Evolutionary conservation across 1,139 yeast species (phyloP).

Genomic region (Arxiozyma slooffiae): DNA sequence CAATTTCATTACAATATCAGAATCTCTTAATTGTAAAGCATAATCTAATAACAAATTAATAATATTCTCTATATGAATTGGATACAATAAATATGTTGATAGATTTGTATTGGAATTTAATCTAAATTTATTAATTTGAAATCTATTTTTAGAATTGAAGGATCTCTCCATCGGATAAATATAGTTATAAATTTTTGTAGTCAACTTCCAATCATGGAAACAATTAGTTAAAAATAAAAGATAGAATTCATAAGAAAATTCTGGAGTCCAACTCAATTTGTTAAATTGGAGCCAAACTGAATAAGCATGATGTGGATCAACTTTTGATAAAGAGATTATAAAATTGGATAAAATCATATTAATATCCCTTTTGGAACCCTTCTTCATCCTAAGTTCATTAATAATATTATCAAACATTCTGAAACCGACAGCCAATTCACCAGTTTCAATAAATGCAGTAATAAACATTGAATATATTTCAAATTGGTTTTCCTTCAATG

Average conservation of each 20-base stretch:
- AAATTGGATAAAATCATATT: conserved; percentile 30
- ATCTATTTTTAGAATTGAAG: conserved; percentile 2
- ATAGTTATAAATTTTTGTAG: conserved; percentile 30
- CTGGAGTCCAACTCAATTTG: conserved; percentile 33
- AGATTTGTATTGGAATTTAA: conserved; percentile 8
- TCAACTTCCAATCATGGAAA: conserved; percentile 27
- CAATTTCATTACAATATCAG: conserved; percentile 29
- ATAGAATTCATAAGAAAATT: conserved; percentile 34
- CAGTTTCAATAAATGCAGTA: conserved; percentile 42
- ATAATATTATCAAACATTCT: conserved; percentile 42
- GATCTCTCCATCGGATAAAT: conserved; percentile 27
- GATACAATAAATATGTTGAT: conserved; percentile 21
- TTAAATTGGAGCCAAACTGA: conserved; percentile 31
- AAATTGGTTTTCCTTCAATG: conserved; percentile 33
- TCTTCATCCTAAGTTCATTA: conserved; percentile 28
- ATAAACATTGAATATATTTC: conserved; percentile 43
- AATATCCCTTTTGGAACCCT: conserved; percentile 26
- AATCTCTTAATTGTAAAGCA: conserved; percentile 30
- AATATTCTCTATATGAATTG: conserved; percentile 20
- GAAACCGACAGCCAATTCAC: conserved; percentile 43
- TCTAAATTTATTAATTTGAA: conserved; percentile 5
- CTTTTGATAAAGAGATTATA: conserved; percentile 29
- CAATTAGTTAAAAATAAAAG: conserved; percentile 27
- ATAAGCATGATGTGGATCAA: conserved; percentile 29
- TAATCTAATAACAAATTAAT: conserved; percentile 24